Base-by-base conservation (phyloP, 371 early-diverging fungal species). In the Batkoa obscura region DNA sequence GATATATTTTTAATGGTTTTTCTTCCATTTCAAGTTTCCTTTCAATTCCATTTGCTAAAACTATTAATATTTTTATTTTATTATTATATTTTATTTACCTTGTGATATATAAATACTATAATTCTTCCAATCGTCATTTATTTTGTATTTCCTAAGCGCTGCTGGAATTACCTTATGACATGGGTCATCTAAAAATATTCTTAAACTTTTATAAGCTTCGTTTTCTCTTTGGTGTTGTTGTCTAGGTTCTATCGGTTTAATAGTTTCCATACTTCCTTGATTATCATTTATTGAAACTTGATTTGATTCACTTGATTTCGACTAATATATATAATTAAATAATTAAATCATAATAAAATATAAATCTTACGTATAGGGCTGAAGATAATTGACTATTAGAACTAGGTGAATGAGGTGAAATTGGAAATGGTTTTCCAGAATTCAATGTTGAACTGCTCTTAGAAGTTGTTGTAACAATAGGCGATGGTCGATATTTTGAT, bases 111-210 rank as follows among this genome's bases (percentile, higher is more conserved):
- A 84, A 30, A 93, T 67, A 1, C 83, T 76, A 64, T 90, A 93
- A 57, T 88, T 76, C 55, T 78, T 76, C 90, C 88, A 88, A 60
- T 87, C 83, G 63, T 87, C 90, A 38, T 64, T 62, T 30, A 96
- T 83, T 60, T 91, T 89, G 72, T 90, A 93, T 67, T 91, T 91
- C 58, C 81, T 83, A 45, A 96, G 67, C 0, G 88, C 86, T 10
- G 81, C 84, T 2, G 80, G 83, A n/a, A 96, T 71, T 5, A 94
- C 83, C 61, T 84, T 87, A 35, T 80, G 72, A 61, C 91, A 86
- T 8, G 87, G 76, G 60, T 93, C 93, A 36, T 81, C 83, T 17
- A 78, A 64, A 43, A 83, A 75, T 9, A 94, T 78, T 37, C 84
- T 77, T 54, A 93, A 86, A 48, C 80, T 83, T 68, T 91, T 92